Percentiles rank a stretch among this genome's conserved stretches.
Conservation (phyloP, 352 stramenopile genomes). For the Phytopythium litorale region DNA sequence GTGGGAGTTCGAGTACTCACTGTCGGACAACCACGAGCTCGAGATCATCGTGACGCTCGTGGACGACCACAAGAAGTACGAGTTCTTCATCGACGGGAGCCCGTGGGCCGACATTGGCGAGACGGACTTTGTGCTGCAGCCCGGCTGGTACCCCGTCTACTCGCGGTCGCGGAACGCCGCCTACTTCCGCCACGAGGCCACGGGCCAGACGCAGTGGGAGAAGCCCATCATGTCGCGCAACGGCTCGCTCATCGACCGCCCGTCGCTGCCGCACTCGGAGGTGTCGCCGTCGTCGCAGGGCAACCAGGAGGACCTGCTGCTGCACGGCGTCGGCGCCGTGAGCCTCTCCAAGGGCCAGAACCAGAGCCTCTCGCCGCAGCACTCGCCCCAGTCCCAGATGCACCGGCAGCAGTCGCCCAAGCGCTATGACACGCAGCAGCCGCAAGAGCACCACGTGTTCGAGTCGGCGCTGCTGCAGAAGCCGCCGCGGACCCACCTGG, state of each 20-base stretch:
- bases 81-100: constrained; percentile 74
- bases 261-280: constrained; percentile 25
- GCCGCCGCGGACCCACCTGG: constrained; percentile 7
- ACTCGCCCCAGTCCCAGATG: not conserved
- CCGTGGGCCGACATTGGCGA: constrained; percentile 66
- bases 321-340: constrained; percentile 16
- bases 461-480: constrained; percentile 8
- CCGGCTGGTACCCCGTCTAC: constrained; percentile 72
- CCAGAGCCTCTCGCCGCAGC: not conserved
- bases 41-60: constrained; percentile 61
- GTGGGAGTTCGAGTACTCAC: constrained; percentile 73
- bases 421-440: constrained; percentile 18
- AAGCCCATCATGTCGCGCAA: constrained; percentile 63
- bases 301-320: constrained; percentile 19
- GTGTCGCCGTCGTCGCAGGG: constrained; percentile 29
- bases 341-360: constrained; percentile 6
- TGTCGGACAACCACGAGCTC: constrained; percentile 69
- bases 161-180: constrained; percentile 65
- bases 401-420: constrained; percentile 1
- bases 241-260: constrained; percentile 26
- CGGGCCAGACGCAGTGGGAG: constrained; percentile 69
- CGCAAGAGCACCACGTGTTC: constrained; percentile 16
- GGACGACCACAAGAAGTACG: constrained; percentile 62
- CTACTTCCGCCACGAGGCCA: constrained; percentile 73
- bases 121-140: constrained; percentile 82